Evolutionary conservation across 2,329 filamentous ascomycete genomes (phyloP), one percentile per base, ranked within the genome.

Genomic region (Zalaria sp.): DNA sequence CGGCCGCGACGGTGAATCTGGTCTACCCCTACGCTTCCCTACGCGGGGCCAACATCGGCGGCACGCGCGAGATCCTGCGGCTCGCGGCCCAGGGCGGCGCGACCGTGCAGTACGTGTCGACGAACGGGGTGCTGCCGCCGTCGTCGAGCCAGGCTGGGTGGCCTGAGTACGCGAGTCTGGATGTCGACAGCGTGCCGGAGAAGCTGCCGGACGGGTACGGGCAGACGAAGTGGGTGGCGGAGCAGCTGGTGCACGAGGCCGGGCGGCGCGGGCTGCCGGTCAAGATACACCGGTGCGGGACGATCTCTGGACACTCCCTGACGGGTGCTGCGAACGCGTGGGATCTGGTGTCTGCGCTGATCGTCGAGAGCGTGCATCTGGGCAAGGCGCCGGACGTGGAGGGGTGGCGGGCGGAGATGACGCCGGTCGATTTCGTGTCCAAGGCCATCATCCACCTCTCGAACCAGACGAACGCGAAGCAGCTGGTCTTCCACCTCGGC

Each of bases 361-460:
- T 88, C 26, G 79, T 87, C 1, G 83, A 88, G 56, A 87, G 83
- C 0, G 69, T 88, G 32, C 77, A 81, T 40, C 68, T 88, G 3
- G 82, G 82, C 4, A 73, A 74, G 49, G 74, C 74, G 1, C 83
- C 83, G 0, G 71, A 83, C 41, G 77, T 87, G 3, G 70, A 80
- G 39, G 77, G 77, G 35, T 89, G 83, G 83, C 75, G 79, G 39
- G 74, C 81, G 1, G 83, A 89, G 62, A 88, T 88, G 83, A 87
- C 83, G 0, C 83, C 83, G 0, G 83, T 86, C 9, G 83, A 89
- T 59, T 87, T 84, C 52, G 81, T 87, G 44, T 83, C 78, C 61
- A 77, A 77, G 47, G 77, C 81, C 3, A 83, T 89, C 49, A 65
- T 83, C 25, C 75, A 81, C 11, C 70, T 88, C 18, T 72, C 79